Base-by-base conservation (phyloP, 208 protist genomes). In the Strigomonas galati region DNA sequence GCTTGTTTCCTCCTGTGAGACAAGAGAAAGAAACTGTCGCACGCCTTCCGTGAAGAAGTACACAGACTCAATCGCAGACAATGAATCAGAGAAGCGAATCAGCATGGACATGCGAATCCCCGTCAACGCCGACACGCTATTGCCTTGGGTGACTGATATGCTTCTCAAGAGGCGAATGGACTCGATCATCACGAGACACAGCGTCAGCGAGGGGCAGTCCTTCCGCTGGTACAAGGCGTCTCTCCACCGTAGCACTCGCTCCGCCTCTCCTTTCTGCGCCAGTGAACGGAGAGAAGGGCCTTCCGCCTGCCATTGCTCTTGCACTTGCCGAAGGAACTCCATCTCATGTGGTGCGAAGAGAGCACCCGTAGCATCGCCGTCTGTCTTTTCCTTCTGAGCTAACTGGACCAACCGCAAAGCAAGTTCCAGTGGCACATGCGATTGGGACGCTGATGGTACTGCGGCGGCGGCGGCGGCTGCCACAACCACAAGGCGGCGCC, bases 41-140 rank as follows among this genome's bases (percentile, higher is more conserved):
- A 15, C 40, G 53, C 59, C 54, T 3, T 28, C 60, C 15, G 61
- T 53, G 60, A 61, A 71, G 44, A 64, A 43, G 27, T 71, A 59
- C 19, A 71, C 59, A 1, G 71, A 61, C 28, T 63, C 19, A 32
- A 68, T 28, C 9, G 49, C 71, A 1, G 61, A 59, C 35, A 55
- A 46, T 4, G 40, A 46, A 4, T 46, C 40, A 1, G 40, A 46
- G 40, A 19, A 46, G 3, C 40, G 40, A 19, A 46, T 46, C 9
- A 46, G 40, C 40, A 15, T 17, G 1, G 40, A 46, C 40, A 46
- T 9, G 12, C 40, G 40, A 3, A 46, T 46, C 1, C 40, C 40
- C 12, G 40, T 46, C 1, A 46, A 15, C 40, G 40, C 10, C 1
- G 40, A 46, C 14, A 19, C 40, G 14, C 40, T 1, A 4, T 9